Conservation (phyloP, 441 rosid species). For the Melastoma candidum region DNA sequence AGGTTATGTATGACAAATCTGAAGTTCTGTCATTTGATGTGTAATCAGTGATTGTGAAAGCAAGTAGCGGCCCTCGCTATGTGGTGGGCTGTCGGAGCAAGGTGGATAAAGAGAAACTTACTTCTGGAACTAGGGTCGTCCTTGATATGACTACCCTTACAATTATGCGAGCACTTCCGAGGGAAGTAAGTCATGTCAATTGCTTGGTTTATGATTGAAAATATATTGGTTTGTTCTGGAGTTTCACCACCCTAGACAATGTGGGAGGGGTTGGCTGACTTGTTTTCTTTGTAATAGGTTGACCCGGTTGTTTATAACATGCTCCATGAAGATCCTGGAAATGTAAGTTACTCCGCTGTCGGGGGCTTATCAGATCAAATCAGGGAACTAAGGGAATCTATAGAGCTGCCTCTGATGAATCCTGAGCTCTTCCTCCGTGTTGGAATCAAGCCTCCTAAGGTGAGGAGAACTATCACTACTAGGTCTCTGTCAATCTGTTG, state of each 20-base stretch:
- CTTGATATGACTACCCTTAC: constrained; percentile 71
- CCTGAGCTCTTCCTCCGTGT: constrained; percentile 94
- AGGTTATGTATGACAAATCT: too few relatives aligned
- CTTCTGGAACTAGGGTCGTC: constrained; percentile 76
- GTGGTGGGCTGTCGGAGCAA: constrained; percentile 82
- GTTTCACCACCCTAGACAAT: too few relatives aligned
- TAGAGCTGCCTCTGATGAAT: constrained; percentile 95
- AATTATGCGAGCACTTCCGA: constrained; percentile 83
- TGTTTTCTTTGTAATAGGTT: constrained; percentile 32
- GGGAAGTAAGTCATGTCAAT: constrained; percentile 32
- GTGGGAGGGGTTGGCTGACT: too few relatives aligned
- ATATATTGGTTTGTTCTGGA: not conserved
- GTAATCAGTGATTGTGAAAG: constrained; percentile 63
- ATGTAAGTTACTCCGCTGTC: constrained; percentile 93
- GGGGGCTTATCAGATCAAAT: constrained; percentile 96
- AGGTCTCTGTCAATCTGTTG: too few relatives aligned
- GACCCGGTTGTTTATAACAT: constrained; percentile 97
- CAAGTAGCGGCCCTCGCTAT: constrained; percentile 58
- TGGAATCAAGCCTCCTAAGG: constrained; percentile 98
- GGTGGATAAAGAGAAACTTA: constrained; percentile 69
- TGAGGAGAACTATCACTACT: not conserved
- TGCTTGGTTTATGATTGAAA: not conserved
- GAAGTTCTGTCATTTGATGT: not conserved
- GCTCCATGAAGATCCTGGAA: constrained; percentile 98
- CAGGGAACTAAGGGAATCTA: constrained; percentile 91